Base-by-base conservation (phyloP, 257 asterid genomes). In the Buddleja alternifolia region DNA sequence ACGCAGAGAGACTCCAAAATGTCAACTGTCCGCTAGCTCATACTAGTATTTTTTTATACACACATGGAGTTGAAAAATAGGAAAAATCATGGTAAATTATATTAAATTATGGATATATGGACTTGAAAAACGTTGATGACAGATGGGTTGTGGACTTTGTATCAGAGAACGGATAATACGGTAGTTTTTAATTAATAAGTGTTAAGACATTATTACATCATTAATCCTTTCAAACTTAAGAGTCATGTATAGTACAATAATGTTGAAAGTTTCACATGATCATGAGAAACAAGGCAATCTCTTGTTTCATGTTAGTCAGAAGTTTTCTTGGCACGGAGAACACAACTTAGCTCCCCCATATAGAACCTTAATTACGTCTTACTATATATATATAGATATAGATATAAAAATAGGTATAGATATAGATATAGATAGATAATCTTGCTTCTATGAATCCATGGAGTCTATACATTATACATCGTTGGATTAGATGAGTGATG, bases 1-100 rank as follows among this genome's bases (percentile, higher is more conserved):
- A 66, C 54, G 41, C 15, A 60, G 0, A 73, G 19, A 60, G 72
- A 78, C 75, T 73, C 70, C 66, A 53, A 66, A 82, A 76, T 76
- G 84, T 82, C 83, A 82, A 82, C 79, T 76, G 67, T 59, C 46
- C 56, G 73, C 60, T 62, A 66, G 67, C 73, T 67, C 76, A 63
- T 71, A 67, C 68, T 16, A 19, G 19, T 21, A 24, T 66, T 7
- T 58, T 65, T 48, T 48, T 61, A 45, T 19, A 5, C 17, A 20
- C 50, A 41, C 21, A 67, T 52, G 77, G 67, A 73, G 74, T 82
- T 82, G 87, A 78, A 79, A 73, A 55, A 45, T 12, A 6, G 45
- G 67, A 76, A 68, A 57, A 39, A 23, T 14, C 4, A 21, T 55
- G 21, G 34, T 19, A 10, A 12, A 66, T 32, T 66, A 36, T 6